Evolutionary conservation across 2,329 filamentous ascomycete species (phyloP).

Genomic region (Amauroascus verrucosus): DNA sequence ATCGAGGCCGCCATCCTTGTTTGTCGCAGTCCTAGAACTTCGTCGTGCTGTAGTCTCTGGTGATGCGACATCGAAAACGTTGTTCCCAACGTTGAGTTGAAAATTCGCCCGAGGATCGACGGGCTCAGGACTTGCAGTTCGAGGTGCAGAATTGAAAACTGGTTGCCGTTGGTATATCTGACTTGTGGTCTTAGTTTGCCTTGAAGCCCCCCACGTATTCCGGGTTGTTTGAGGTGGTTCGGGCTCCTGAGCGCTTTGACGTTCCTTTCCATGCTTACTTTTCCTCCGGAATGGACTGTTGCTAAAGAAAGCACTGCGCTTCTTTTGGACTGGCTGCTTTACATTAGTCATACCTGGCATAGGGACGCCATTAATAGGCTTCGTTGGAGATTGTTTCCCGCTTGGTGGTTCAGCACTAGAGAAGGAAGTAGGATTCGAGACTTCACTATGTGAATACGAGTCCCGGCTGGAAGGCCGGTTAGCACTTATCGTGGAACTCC

Average conservation of each 20-base stretch:
- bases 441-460: slow-evolving; percentile 80
- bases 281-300: slow-evolving; percentile 87
- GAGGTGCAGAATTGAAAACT: slow-evolving; percentile 19
- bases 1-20: slow-evolving; percentile 56
- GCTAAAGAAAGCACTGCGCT: slow-evolving; percentile 80
- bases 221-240: slow-evolving; percentile 35
- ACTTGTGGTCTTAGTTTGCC: slow-evolving; percentile 35
- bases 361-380: slow-evolving; percentile 34
- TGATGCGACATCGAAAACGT: slow-evolving; percentile 85
- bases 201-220: slow-evolving; percentile 43
- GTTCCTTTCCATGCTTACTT: slow-evolving; percentile 66
- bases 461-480: slow-evolving; percentile 73
- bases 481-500: slow-evolving; percentile 56
- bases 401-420: slow-evolving; percentile 74
- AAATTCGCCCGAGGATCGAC: slow-evolving; percentile 88
- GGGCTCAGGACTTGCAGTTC: slow-evolving; percentile 58
- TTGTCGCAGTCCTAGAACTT: slow-evolving; percentile 30
- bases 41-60: slow-evolving; percentile 49
- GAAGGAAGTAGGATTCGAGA: slow-evolving; percentile 78
- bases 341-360: slow-evolving; percentile 46
- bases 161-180: slow-evolving; percentile 19
- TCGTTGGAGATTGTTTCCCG: slow-evolving; percentile 62
- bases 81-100: slow-evolving; percentile 87
- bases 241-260: slow-evolving; percentile 25
- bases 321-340: slow-evolving; percentile 54